Conservation (phyloP, 768 basidiomycete genomes). For the Podaxis pistillaris region DNA sequence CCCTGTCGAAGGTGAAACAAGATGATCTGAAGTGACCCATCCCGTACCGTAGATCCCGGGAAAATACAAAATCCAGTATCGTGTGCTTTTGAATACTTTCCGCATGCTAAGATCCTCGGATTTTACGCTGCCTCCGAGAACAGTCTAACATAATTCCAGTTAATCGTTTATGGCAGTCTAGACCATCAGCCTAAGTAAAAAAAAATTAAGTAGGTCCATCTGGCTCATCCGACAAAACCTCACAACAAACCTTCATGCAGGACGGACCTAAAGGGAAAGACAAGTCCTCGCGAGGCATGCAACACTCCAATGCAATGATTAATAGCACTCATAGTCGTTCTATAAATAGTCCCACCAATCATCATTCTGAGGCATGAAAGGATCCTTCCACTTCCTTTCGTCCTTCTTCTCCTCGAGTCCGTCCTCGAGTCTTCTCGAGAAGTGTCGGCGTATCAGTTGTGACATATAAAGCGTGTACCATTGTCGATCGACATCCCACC, state of each 20-base stretch:
- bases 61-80: neutral
- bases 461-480: neutral
- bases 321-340: neutral
- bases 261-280: neutral
- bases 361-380: neutral
- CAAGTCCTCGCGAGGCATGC: neutral
- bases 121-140: neutral
- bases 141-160: neutral
- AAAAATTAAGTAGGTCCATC: neutral
- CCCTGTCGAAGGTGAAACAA: neutral
- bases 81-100: neutral
- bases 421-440: neutral
- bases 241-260: neutral
- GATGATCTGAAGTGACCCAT: neutral
- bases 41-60: neutral
- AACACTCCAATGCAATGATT: neutral
- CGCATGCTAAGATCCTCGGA: neutral
- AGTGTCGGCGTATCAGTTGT: neutral
- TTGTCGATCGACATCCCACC: neutral
- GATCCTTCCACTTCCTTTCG: neutral
- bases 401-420: constrained; percentile 1
- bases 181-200: neutral
- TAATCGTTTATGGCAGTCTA: neutral
- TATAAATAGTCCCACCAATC: neutral
- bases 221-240: neutral